Base-by-base conservation (phyloP, 2,329 filamentous ascomycete species). In the Aspergillus sp. region DNA sequence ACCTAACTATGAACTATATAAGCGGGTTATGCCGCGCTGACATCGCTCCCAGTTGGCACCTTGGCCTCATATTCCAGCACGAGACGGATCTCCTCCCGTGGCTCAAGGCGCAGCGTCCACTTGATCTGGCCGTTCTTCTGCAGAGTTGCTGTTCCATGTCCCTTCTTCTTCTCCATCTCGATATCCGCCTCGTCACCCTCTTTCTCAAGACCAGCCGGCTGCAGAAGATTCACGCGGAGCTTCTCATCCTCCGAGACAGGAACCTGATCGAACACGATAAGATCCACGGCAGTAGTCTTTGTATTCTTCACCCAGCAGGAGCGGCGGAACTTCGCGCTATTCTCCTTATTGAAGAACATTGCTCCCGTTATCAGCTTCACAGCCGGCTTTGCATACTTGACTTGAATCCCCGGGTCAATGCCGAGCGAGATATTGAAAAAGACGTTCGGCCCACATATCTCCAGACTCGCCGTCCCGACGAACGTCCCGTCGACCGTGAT, bases 21-120 rank as follows among this genome's bases (percentile, higher is more conserved):
- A 11, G 14, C n/a, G 21, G 43, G 31, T 31, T 31, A 31, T 31
- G 27, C 27, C 27, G 27, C 27, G 14, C 39, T 35, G 27, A 31
- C 60, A 41, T 65, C 58, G 21, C 49, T 59, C 19, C 70, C 68
- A 37, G 52, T 65, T 2, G 86, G 86, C 63, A 84, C 76, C 21
- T 78, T 79, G 17, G 86, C 81, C 59, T 84, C 80, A 71, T 89
- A 90, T 73, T 87, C 84, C 58, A 90, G 67, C 23, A 74, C 73
- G 60, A 90, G 70, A 70, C 81, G 82, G 15, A 84, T 82, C 3
- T 81, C 79, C 64, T 80, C 79, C 24, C 86, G 84, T 0, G 84
- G 79, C 59, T 86, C 82, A 51, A 89, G 70, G 44, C 70, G 77
- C 11, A 89, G 79, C 52, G 83, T 79, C 84, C 86, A 89, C 54